phyloP scores from a whole-genome alignment of 164 flowering plant genomes.

The Saururus chinensis region DNA sequence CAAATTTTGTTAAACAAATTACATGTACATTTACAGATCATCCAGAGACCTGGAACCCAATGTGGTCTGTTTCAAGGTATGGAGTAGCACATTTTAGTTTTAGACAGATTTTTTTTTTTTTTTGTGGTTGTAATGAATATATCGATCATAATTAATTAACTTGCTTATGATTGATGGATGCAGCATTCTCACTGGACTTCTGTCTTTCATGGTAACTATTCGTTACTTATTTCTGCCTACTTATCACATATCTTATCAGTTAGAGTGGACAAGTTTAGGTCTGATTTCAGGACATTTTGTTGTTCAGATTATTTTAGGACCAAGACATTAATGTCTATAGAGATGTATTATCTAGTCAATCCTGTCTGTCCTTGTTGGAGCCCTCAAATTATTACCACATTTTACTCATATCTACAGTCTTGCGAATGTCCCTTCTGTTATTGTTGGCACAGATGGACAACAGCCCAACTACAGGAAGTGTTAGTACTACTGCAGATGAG shows the following conservation, averaged over 20 bases:
- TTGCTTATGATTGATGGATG: slow-evolving; percentile 19
- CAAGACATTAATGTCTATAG: too few species aligned
- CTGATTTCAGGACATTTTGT: background rate
- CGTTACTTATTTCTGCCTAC: background rate
- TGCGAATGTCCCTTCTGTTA: background rate
- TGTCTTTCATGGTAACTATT: slow-evolving; percentile 88
- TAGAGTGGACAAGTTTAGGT: background rate
- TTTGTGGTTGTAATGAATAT: background rate
- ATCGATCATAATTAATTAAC: slow-evolving; percentile 10
- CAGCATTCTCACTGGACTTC: slow-evolving; percentile 97
- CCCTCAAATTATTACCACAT: too few species aligned
- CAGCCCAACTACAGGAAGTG: slow-evolving; percentile 96
- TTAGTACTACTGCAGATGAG: slow-evolving; percentile 67
- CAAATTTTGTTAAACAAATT: background rate
- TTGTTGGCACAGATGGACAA: slow-evolving; percentile 69
- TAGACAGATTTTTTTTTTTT: too few species aligned
- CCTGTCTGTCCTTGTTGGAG: too few species aligned
- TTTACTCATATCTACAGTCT: too few species aligned
- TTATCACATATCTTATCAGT: background rate
- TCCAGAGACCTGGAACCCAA: slow-evolving; percentile 99
- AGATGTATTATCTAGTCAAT: background rate
- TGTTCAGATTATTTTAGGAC: too few species aligned
- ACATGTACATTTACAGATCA: slow-evolving; percentile 49
- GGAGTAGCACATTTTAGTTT: background rate
- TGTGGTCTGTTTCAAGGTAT: slow-evolving; percentile 99